Base-by-base conservation (phyloP, 2,329 filamentous ascomycete genomes). In the Penicillium sp. region DNA sequence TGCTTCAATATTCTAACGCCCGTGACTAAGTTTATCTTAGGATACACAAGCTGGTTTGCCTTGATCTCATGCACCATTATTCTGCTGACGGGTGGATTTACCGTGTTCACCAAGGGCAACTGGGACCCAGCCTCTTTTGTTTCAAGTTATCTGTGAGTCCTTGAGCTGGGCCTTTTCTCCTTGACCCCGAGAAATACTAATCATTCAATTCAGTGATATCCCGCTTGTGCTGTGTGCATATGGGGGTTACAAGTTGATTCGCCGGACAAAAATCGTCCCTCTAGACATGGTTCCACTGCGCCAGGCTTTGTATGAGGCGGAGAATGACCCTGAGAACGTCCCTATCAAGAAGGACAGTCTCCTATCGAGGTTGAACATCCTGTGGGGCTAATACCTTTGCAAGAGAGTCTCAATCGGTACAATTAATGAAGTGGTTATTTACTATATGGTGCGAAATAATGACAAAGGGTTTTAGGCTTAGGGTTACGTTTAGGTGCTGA, bases 21-120 rank as follows among this genome's bases (percentile, higher is more conserved):
- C 10, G 11, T 13, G 24, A 43, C 50, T 67, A 24, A 62, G 54
- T 9, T 7, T 16, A 9, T n/a, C 9, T 7, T 7, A 87, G 84
- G 81, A 13, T 87, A 86, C 63, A 83, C 81, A 13, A 89, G 89
- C 0, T 87, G 82, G 64, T 74, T 78, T 9, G 84, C 85, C 0
- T 78, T 93, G 5, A 69, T 79, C 60, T 84, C 87, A 62, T 85
- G 82, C 68, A 77, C 87, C 31, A 73, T 89, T 41, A 87, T 91
- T 60, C 76, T 92, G 3, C 78, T 92, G 41, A 92, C 89, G 4
- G 85, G 86, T 39, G 89, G 89, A 0, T 92, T 92, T 64, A 40
- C 77, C 2, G 83, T 85, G 3, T 89, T 89, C 59, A 86, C 84
- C 1, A 74, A 74, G 37, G 85, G 85, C 2, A 82, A 84, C 58